These are phyloP conservation scores for Syncephalis plumigaleata DNA, from an alignment of 371 early-diverging fungal genomes.

Conservation along the genomic window DNA sequence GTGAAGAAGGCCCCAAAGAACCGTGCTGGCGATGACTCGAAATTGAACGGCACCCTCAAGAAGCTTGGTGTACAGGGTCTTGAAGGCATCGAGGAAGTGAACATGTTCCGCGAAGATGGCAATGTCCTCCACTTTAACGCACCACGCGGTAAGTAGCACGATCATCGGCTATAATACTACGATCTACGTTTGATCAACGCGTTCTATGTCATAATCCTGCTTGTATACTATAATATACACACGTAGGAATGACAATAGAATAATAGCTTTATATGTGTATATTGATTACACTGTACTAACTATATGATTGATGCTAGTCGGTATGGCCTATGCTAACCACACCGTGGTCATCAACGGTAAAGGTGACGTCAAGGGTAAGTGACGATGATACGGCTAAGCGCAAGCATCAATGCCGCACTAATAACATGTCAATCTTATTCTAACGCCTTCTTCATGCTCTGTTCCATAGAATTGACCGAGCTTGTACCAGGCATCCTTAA, in stretches of 20 bases:
- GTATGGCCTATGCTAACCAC: not conserved
- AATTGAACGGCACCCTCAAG: slow-evolving; percentile 69
- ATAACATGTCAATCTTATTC: not conserved
- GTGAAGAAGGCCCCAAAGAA: slow-evolving; percentile 61
- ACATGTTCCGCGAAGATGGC: slow-evolving; percentile 94
- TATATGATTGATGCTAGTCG: too few relatives aligned
- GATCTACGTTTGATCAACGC: too few relatives aligned
- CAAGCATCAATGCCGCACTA: not conserved
- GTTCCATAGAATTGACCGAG: slow-evolving; percentile 61
- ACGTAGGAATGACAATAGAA: too few relatives aligned
- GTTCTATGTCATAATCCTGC: not conserved
- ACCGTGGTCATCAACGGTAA: slow-evolving; percentile 3
- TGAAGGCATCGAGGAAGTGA: slow-evolving; percentile 87
- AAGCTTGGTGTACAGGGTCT: slow-evolving; percentile 78
- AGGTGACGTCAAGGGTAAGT: not conserved
- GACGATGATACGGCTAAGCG: not conserved
- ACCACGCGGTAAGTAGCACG: slow-evolving; percentile 57
- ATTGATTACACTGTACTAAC: too few relatives aligned
- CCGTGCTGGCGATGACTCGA: slow-evolving; percentile 71
- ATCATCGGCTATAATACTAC: not conserved
- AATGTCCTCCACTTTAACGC: slow-evolving; percentile 81
- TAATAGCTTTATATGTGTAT: too few relatives aligned
- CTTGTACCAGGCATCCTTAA: slow-evolving; percentile 85
- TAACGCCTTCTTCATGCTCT: too few relatives aligned
- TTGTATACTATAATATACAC: not conserved